Evolutionary conservation across 2,329 filamentous ascomycete species (phyloP), one percentile per base, ranked within the genome.

Genomic region (Nemania bipapillata): DNA sequence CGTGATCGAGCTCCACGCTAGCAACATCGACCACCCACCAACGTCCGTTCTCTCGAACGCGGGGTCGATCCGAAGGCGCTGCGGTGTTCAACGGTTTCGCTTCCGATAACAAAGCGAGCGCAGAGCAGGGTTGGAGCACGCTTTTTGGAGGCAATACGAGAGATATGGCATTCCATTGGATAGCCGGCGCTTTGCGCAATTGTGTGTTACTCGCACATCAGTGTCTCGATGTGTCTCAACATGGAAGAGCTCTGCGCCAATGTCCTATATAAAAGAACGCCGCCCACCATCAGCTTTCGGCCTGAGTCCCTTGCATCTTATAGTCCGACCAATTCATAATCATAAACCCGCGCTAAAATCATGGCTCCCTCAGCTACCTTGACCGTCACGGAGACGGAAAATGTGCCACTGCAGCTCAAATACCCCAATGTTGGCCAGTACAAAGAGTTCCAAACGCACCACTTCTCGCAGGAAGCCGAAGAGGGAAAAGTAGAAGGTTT

Each of bases 321-420:
- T 26, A 26, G 45, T 20, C 22, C 15, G 7, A 54, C 53, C 28
- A 53, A 54, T 20, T 17, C 15, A 58, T 24, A 9, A 20, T 35
- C 17, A 20, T 50, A 28, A 35, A 35, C 30, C 17, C 22, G 30
- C 60, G 47, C 42, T 28, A 57, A 74, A 40, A 49, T 7, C 40
- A 78, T 79, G 77, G 76, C 77, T 63, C 76, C 77, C 42, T 77
- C 77, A 45, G 75, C 74, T 69, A 78, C 73, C 22, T 62, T 71
- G 5, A 77, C 76, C 35, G 66, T 72, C 40, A 76, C 75, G 20
- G 75, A 77, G 71, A 70, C 76, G 40, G 73, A 24, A 59, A 30
- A 53, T 53, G 67, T 57, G 52, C 70, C 74, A 22, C 67, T 66
- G 57, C 60, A 54, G 20, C 40, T 73, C n/a, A 74, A 75, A 64